Evolutionary conservation across 106 monocot genomes (phyloP), one percentile per base, ranked within the genome.

Genomic region (Ottelia alismoides): DNA sequence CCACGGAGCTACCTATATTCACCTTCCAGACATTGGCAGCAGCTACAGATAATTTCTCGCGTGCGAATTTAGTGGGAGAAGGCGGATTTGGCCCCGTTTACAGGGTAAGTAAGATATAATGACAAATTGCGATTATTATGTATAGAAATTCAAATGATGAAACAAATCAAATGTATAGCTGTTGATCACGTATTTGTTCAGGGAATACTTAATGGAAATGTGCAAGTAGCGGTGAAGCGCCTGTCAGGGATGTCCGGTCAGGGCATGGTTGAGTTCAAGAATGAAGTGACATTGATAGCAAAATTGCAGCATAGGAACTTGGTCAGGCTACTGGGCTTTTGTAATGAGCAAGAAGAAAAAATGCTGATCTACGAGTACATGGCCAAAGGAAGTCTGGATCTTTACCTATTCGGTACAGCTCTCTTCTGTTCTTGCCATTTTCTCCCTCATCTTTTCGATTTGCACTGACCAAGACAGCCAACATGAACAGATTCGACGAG

Each of bases 21-120:
- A 1, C 10, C 26, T 53, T 53, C 52, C 14, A 23, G 24, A 1
- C 19, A 20, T 14, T 53, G 10, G 52, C 52, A 2, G 55, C 27
- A 0, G 55, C 55, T 2, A 55, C 55, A 18, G 18, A 55, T 27
- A 30, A 30, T 3, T 55, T 55, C 18, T 28, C 55, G 7, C 17
- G 18, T 28, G 27, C 21, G 9, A 30, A 28, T 29, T 29, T 27
- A 20, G 2, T 55, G 2, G 55, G 55, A 7, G 30, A 55, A 25
- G 55, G 55, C 3, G 55, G 55, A 25, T 55, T 55, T 30, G 55
- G 55, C 9, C 29, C 55, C 1, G 55, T 55, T 20, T 55, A 55
- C 18, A 55, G 25, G 55, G 55, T 55, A 30, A 55, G 21, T 0
- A 11, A 2, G 17, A 7, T 6, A 43, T 6, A 6, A 43, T 6